Base-by-base conservation (phyloP, 2,329 filamentous ascomycete species). In the Cordyceps cicadae region DNA sequence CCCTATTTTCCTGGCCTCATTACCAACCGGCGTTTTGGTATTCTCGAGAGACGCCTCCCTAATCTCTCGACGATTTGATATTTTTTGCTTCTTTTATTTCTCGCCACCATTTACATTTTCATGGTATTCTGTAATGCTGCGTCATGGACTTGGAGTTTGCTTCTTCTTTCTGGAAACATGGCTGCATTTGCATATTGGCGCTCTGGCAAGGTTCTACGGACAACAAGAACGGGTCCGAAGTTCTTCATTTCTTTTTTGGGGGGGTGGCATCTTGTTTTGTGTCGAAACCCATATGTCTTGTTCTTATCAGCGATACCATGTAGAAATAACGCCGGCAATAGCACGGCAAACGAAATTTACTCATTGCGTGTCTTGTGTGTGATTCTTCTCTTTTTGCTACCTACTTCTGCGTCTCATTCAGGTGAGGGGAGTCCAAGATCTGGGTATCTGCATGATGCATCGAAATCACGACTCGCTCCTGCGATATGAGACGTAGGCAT, bases 1-100 rank as follows among this genome's bases (percentile, higher is more conserved):
- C 37, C 21, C 45, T 19, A 29, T 43, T 14, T 59, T 54, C 54
- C 29, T 37, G 32, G n/a, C 45, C 41, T 43, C 57, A 63, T 54
- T 59, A 60, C 66, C 66, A 65, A 64, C 9, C 49, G 56, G 56
- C 56, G 56, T 59, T 59, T 37, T 45, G 26, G 32, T n/a, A 46
- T 52, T 52, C 48, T 59, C 19, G 34, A 34, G 56, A 59, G 26
- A 59, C 7, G 29, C 41, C 12, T 12, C 34, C 12, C 32, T 19
- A 39, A 21, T 52, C 34, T 52, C 29, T 52, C 11, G 2, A 52
- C 19, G 56, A 59, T 39, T 45, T 53, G 51, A 19, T 55, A 24
- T 54, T 11, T 34, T 34, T 55, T n/a, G n/a, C 24, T 24, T 24
- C 24, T 17, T 34, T 19, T 2, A 12, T 17, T 46, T 32, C 41